Evolutionary conservation across 768 basidiomycete genomes (phyloP).

Genomic region (Suillus paluster): DNA sequence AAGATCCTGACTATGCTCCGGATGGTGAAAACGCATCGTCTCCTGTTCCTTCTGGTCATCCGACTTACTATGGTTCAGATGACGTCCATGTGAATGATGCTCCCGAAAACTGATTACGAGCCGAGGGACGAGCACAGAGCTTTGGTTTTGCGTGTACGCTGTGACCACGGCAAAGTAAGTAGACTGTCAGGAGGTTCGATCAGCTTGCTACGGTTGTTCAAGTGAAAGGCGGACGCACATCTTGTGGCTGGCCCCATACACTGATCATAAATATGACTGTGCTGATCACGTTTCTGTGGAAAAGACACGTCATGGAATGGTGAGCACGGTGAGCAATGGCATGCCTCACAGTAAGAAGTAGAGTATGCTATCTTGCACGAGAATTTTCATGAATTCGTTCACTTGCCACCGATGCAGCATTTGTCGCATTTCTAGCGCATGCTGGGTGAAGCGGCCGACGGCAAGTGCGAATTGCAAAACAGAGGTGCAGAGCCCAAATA

Average conservation of each 20-base stretch:
- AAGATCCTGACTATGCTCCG: too few species aligned
- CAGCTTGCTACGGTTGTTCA: background rate
- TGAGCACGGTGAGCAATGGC: background rate
- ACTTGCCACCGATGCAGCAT: slow-evolving; percentile 15
- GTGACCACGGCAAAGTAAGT: slow-evolving; percentile 17
- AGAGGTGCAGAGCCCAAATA: slow-evolving; percentile 15
- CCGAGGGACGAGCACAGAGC: slow-evolving; percentile 22
- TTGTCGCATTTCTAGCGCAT: slow-evolving; percentile 12
- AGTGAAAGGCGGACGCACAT: slow-evolving; percentile 10
- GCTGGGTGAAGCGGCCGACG: slow-evolving; percentile 17
- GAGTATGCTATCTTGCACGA: slow-evolving; percentile 22
- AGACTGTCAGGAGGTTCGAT: background rate
- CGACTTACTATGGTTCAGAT: background rate
- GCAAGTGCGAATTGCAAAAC: slow-evolving; percentile 22
- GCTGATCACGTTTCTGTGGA: slow-evolving; percentile 18
- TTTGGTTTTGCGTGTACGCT: slow-evolving; percentile 23
- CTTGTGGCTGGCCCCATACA: slow-evolving; percentile 17
- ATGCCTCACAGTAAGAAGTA: slow-evolving; percentile 24
- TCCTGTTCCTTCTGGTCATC: too few species aligned
- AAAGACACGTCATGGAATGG: background rate
- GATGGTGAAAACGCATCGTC: too few species aligned
- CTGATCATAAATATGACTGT: slow-evolving; percentile 21
- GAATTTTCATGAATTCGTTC: slow-evolving; percentile 19
- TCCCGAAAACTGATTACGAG: slow-evolving; percentile 26
- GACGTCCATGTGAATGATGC: slow-evolving; percentile 13